A percentile compares a stretch with the other conserved stretches of the same genome.
Conservation (phyloP, 2,329 filamentous ascomycete species). For the Colletotrichum sp. region DNA sequence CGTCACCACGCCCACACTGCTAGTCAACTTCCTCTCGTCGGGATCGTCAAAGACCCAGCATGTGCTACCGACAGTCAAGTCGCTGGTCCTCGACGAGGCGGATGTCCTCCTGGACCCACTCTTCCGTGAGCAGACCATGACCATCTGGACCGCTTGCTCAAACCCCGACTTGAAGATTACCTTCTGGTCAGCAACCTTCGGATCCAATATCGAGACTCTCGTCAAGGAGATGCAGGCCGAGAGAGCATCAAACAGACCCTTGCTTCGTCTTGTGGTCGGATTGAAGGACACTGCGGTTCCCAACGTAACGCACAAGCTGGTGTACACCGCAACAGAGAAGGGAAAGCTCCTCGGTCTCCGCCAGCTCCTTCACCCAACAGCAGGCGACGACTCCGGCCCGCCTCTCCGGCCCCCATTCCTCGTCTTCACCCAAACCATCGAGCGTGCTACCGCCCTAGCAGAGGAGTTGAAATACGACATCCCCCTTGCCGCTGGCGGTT, state of each 20-base stretch:
- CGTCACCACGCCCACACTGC: constrained; percentile 78
- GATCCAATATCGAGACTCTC: constrained; percentile 85
- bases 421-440: constrained; percentile 95
- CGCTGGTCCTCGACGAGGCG: constrained; percentile 88
- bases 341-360: constrained; percentile 92
- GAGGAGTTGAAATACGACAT: constrained; percentile 95
- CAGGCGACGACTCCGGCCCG: constrained; percentile 58
- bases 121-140: constrained; percentile 87
- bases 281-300: constrained; percentile 95
- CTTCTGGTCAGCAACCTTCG: constrained; percentile 97
- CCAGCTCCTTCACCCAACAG: constrained; percentile 81
- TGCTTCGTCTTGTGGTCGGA: constrained; percentile 90
- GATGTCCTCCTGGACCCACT: constrained; percentile 92
- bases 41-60: constrained; percentile 48
- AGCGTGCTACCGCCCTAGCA: constrained; percentile 84
- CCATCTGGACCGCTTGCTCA: constrained; percentile 81
- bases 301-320: constrained; percentile 86
- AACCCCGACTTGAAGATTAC: constrained; percentile 74
- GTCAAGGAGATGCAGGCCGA: constrained; percentile 70
- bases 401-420: constrained; percentile 85
- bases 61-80: constrained; percentile 70
- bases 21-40: constrained; percentile 69
- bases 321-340: constrained; percentile 90
- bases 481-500: constrained; percentile 83
- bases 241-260: constrained; percentile 45